phyloP scores from a whole-genome alignment of 2,329 filamentous ascomycete genomes.

The Coniochaeta pulveracea region DNA sequence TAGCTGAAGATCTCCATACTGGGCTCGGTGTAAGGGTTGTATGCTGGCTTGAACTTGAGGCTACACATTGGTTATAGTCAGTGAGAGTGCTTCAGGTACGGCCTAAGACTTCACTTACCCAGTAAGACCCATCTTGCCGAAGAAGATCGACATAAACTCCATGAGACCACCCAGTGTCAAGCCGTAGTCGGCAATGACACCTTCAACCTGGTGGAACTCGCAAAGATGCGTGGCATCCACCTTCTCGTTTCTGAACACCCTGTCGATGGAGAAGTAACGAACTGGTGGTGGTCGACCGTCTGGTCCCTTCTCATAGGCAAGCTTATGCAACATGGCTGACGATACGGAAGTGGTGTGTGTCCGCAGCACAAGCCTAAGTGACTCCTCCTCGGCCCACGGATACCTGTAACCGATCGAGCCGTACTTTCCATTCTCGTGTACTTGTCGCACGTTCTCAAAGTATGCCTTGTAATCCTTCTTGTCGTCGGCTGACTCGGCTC shows the following conservation, averaged over 20 bases:
- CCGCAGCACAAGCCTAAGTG: conserved; percentile 75
- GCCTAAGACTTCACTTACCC: conserved; percentile 17
- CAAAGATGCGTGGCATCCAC: conserved; percentile 94
- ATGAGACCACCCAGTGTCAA: conserved; percentile 87
- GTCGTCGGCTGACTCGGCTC: conserved; percentile 8
- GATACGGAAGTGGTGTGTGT: conserved; percentile 94
- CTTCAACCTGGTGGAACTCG: conserved; percentile 98
- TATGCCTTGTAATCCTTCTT: conserved; percentile 16
- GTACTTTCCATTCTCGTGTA: not conserved
- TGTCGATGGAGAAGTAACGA: conserved; percentile 97
- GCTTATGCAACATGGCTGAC: conserved; percentile 79
- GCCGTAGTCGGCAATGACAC: conserved; percentile 94
- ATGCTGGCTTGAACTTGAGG: conserved; percentile 93
- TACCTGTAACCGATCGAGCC: conserved; percentile 61
- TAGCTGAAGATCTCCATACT: conserved; percentile 98
- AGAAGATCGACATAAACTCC: conserved; percentile 91
- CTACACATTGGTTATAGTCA: conserved; percentile 25
- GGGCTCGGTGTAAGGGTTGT: conserved; percentile 64
- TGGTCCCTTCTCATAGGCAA: conserved; percentile 72
- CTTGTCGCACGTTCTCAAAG: not conserved
- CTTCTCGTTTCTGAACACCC: conserved; percentile 93
- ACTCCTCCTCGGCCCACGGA: conserved; percentile 82
- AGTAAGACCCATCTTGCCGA: conserved; percentile 84
- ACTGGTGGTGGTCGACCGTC: conserved; percentile 54
- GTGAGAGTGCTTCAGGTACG: not conserved